These are phyloP conservation scores for Alnus glutinosa DNA, from an alignment of 306 rosid genomes.

Conservation along the genomic window DNA sequence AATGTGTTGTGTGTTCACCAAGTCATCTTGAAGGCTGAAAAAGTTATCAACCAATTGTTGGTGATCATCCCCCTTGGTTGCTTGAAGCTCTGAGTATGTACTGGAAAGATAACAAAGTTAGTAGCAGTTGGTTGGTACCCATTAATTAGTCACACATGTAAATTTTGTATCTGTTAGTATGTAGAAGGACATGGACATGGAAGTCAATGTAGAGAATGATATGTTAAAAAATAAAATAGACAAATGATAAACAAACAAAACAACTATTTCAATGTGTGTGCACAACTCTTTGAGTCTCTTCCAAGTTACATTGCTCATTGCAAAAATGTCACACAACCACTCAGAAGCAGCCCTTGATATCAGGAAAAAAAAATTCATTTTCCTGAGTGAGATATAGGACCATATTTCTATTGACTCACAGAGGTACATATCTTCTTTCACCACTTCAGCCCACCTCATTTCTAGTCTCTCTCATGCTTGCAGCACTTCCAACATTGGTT, in stretches of 20 bases:
- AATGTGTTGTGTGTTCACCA: slow-evolving; percentile 13
- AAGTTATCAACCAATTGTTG: slow-evolving; percentile 25
- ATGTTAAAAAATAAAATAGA: background rate
- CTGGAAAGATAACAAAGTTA: slow-evolving; percentile 6
- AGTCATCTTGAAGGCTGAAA: slow-evolving; percentile 28
- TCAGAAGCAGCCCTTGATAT: background rate
- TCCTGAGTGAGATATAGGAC: background rate
- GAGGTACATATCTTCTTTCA: background rate
- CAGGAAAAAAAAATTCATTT: background rate
- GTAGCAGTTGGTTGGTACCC: background rate
- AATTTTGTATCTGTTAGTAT: background rate
- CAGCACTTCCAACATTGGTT: too few species aligned
- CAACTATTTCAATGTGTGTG: background rate
- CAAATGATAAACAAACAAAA: background rate
- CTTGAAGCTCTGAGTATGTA: slow-evolving; percentile 32
- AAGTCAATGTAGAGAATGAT: background rate
- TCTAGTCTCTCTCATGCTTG: background rate
- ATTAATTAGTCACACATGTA: background rate
- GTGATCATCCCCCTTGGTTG: slow-evolving; percentile 25
- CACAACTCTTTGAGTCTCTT: background rate
- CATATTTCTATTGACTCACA: background rate
- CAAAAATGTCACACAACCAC: background rate
- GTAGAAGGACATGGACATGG: background rate
- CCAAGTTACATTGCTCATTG: background rate
- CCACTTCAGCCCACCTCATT: background rate